Base-by-base conservation (phyloP, 2,329 filamentous ascomycete species). In the Aschersonia sp. region DNA sequence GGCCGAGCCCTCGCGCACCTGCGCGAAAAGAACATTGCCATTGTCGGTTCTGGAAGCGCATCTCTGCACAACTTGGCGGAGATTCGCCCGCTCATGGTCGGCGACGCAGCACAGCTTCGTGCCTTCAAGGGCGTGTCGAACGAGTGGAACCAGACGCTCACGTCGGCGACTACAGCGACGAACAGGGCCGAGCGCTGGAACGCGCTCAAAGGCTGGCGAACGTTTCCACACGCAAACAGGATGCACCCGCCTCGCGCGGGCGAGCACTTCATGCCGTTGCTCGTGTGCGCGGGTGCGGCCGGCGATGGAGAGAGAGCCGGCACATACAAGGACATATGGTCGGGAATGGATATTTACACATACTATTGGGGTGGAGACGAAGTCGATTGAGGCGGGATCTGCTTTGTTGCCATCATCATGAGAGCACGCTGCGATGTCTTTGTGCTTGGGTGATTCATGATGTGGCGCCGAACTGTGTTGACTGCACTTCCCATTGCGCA, bases 31-130 rank as follows among this genome's bases (percentile, higher is more conserved):
- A 75, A 75, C 59, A 64, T 80, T n/a, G 76, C 76, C 53, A 68
- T 80, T 48, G 54, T 80, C 41, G 77, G 77, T n/a, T 78, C 74
- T 0, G 77, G 77, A 30, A 79, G 79, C 53, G 74, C 77, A 1
- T 74, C 71, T 3, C 65, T 79, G 48, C 77, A 80, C 58, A 78
- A 79, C 56, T 55, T 78, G 6, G 59, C 64, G 30, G 54, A 66
- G 31, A 71, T 78, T 68, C 65, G 70, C 31, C 48, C 53, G 43
- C 53, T 70, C 30, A 54, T 57, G 30, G 49, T 7, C 44, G 53
- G 55, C 12, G 55, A 58, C 4, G 45, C 52, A 3, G 51, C 50
- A 4, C 51, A 54, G 44, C 45, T 50, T 9, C 55, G 55, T 1
- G 50, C 53, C 31, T 57, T 69, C 47, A 55, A 50, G 41, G 47